phyloP scores from a whole-genome alignment of 495 filamentous ascomycete genomes.

The Hyaloscypha finlandica region DNA sequence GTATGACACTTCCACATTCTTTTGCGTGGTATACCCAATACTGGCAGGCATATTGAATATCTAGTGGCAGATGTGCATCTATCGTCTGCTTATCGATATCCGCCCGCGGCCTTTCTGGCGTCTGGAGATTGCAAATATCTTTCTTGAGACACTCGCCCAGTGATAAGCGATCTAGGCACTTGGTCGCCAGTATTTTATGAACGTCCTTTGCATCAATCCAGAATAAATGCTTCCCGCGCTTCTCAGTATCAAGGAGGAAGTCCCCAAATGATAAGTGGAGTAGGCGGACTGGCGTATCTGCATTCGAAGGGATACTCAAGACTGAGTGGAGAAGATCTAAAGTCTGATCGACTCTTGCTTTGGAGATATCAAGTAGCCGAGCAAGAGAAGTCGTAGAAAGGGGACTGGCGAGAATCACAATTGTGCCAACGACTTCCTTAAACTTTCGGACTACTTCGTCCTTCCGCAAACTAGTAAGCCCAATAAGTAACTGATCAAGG shows the following conservation, averaged over 20 bases:
- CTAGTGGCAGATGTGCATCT: slow-evolving; percentile 29
- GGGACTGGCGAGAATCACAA: slow-evolving; percentile 35
- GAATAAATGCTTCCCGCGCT: slow-evolving; percentile 37
- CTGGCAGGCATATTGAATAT: slow-evolving; percentile 34
- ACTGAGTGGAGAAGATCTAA: slow-evolving; percentile 32
- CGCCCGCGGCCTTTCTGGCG: slow-evolving; percentile 31
- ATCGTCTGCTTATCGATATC: slow-evolving; percentile 26
- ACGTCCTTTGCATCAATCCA: slow-evolving; percentile 41
- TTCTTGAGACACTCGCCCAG: slow-evolving; percentile 34
- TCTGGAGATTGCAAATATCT: slow-evolving; percentile 43
- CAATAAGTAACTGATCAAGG: slow-evolving; percentile 32
- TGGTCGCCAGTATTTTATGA: slow-evolving; percentile 35
- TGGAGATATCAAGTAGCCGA: neutral
- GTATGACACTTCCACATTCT: slow-evolving; percentile 29
- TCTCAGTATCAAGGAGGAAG: slow-evolving; percentile 44
- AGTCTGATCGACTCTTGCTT: neutral
- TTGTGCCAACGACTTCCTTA: slow-evolving; percentile 35
- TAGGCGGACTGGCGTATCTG: slow-evolving; percentile 22
- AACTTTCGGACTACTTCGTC: slow-evolving; percentile 24
- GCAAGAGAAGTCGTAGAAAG: slow-evolving; percentile 1
- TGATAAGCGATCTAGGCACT: slow-evolving; percentile 41
- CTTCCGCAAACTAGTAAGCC: slow-evolving; percentile 11
- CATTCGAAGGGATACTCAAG: slow-evolving; percentile 26
- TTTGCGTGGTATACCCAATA: slow-evolving; percentile 49
- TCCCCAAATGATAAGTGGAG: slow-evolving; percentile 54